phyloP scores from a whole-genome alignment of 78 protist species.

The Tieghemostelium lacteum region DNA sequence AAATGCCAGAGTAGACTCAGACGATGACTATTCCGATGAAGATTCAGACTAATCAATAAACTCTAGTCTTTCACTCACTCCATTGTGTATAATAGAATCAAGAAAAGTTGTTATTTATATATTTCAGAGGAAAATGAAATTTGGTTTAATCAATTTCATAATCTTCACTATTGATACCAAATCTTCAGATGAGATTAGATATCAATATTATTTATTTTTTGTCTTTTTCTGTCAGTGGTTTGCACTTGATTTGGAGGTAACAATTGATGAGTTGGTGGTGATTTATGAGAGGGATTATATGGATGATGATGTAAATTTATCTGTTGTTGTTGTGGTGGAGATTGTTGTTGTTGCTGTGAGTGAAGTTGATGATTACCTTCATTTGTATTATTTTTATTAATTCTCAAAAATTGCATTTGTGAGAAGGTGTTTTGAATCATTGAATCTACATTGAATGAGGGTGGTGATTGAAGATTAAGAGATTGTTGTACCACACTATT shows the following conservation, averaged over 20 bases:
- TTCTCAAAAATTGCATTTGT: neutral
- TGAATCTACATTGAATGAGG: neutral
- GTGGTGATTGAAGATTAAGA: neutral
- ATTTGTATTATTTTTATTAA: too few relatives aligned
- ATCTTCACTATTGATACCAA: too few relatives aligned
- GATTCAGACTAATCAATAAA: neutral
- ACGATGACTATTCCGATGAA: neutral
- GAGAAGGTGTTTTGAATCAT: neutral
- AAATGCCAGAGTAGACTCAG: neutral
- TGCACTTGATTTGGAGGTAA: too few relatives aligned
- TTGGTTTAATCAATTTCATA: too few relatives aligned
- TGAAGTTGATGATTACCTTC: neutral
- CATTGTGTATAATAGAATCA: too few relatives aligned
- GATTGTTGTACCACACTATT: too few relatives aligned
- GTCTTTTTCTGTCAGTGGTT: slow-evolving; percentile 40
- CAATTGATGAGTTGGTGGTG: too few relatives aligned
- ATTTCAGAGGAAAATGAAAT: too few relatives aligned
- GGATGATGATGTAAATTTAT: neutral
- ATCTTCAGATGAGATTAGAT: too few relatives aligned
- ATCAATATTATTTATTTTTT: slow-evolving; percentile 31
- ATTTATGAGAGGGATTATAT: too few relatives aligned
- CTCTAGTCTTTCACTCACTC: too few relatives aligned
- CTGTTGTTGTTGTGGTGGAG: neutral
- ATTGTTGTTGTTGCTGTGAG: neutral
- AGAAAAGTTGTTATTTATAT: too few relatives aligned